Evolutionary conservation across 176 grass and related monocot genomes (phyloP).

Genomic region (Bromus sterilis): DNA sequence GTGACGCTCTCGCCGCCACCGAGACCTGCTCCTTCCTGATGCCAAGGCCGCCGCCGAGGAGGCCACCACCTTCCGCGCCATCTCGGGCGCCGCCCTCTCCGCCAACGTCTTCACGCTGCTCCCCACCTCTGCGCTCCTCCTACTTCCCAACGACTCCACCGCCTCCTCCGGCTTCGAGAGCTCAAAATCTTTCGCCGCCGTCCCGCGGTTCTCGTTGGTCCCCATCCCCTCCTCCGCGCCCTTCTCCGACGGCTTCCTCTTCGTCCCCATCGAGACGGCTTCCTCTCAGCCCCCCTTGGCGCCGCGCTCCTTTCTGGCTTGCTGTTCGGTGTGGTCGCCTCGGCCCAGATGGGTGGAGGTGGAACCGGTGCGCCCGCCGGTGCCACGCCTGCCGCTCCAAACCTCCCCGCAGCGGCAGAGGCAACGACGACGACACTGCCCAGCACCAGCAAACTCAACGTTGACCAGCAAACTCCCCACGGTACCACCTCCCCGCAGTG

Average conservation of each 20-base stretch:
- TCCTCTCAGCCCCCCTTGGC: conserved; percentile 75
- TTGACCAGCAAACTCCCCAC: too few species aligned
- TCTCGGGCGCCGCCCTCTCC: conserved; percentile 60
- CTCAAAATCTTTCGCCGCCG: conserved; percentile 75
- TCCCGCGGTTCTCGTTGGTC: conserved; percentile 59
- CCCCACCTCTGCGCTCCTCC: conserved; percentile 45
- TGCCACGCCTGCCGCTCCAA: conserved; percentile 1
- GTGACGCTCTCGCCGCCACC: too few species aligned
- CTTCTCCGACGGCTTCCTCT: conserved; percentile 41
- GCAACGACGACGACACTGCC: conserved; percentile 4
- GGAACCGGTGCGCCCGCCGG: conserved; percentile 5
- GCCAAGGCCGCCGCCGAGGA: conserved; percentile 25
- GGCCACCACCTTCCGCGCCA: conserved; percentile 54
- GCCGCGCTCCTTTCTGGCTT: conserved; percentile 57
- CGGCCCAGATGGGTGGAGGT: conserved; percentile 2
- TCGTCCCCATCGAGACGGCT: conserved; percentile 54
- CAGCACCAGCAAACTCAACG: too few species aligned
- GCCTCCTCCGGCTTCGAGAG: conserved; percentile 61
- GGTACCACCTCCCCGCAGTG: too few species aligned
- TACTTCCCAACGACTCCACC: conserved; percentile 23
- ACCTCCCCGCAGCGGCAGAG: conserved; percentile 14
- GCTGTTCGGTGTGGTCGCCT: conserved; percentile 26
- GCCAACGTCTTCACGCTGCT: conserved; percentile 89
- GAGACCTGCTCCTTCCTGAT: conserved; percentile 8
- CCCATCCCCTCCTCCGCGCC: conserved; percentile 46